phyloP scores from a whole-genome alignment of 371 early-diverging fungal genomes.

The Parasitella parasitica region DNA sequence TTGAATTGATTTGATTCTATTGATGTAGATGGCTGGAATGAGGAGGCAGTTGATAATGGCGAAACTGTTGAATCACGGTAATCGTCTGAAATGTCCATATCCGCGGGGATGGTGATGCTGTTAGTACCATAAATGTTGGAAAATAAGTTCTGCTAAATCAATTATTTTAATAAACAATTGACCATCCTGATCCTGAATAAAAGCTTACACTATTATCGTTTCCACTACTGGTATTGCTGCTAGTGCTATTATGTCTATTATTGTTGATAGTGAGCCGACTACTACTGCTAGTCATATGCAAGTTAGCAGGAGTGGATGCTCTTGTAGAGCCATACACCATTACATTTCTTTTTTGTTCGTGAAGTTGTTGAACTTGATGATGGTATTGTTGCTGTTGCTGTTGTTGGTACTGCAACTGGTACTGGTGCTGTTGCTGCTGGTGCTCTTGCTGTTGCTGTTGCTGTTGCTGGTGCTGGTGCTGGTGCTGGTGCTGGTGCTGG shows the following conservation, averaged over 20 bases:
- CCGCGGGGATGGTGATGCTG: constrained; percentile 41
- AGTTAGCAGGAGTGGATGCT: constrained; percentile 19
- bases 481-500: neutral
- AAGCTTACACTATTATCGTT: neutral
- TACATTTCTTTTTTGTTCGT: constrained; percentile 23
- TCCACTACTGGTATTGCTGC: neutral
- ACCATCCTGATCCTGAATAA: neutral
- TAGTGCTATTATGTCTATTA: neutral
- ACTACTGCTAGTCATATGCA: neutral
- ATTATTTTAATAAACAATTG: neutral
- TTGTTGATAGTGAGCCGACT: neutral
- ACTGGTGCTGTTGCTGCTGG: constrained; percentile 5
- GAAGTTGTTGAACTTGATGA: neutral
- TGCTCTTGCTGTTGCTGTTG: constrained; percentile 3
- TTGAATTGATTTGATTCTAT: constrained; percentile 11
- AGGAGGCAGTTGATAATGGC: constrained; percentile 17
- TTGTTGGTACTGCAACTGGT: neutral
- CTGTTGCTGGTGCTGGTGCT: neutral
- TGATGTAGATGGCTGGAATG: constrained; percentile 24
- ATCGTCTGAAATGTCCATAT: constrained; percentile 34
- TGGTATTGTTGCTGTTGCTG: constrained; percentile 1
- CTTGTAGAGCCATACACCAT: constrained; percentile 36
- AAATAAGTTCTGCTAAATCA: constrained; percentile 1
- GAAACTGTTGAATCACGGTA: constrained; percentile 17
- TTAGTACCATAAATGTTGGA: constrained; percentile 23